A percentile compares a stretch with the other conserved stretches of the same genome.
These are phyloP conservation scores for Blastobotrys niveus DNA, from an alignment of 1,139 yeast genomes.

Conservation along the genomic window DNA sequence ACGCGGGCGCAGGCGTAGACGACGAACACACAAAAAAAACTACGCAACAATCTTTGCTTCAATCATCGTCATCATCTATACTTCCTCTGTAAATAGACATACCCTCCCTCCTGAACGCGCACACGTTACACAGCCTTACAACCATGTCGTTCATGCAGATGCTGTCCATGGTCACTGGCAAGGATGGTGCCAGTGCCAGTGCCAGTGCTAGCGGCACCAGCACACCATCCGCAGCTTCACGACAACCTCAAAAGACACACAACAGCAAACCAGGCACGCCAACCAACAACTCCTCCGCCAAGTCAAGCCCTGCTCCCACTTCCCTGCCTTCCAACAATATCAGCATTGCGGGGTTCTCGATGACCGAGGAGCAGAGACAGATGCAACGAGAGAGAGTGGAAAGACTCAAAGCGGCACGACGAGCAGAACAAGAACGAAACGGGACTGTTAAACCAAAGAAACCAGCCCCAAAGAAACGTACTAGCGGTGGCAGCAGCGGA, in stretches of 20 bases:
- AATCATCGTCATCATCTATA: no score
- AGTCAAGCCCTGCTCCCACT: not conserved
- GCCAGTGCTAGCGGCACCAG: no score
- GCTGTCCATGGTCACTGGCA: slow-evolving; percentile 24
- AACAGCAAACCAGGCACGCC: not conserved
- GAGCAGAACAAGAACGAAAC: slow-evolving; percentile 21
- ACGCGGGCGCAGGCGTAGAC: no score
- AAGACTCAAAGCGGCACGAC: slow-evolving; percentile 27
- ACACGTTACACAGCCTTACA: not conserved
- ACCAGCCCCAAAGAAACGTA: slow-evolving; percentile 8
- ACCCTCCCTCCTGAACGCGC: not conserved
- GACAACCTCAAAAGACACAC: no score
- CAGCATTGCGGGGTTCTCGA: slow-evolving; percentile 7
- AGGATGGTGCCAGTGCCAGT: slow-evolving; percentile 5
- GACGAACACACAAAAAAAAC: no score
- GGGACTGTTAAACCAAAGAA: slow-evolving; percentile 9
- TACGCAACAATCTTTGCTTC: no score
- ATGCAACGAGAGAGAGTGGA: slow-evolving; percentile 28
- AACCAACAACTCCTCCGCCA: slow-evolving; percentile 4
- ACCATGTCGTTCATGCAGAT: slow-evolving; percentile 26
- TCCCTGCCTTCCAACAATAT: no score
- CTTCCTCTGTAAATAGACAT: not conserved
- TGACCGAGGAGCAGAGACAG: slow-evolving; percentile 24
- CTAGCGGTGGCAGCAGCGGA: slow-evolving; percentile 2
- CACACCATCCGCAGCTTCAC: no score